Evolutionary conservation across 2,329 filamentous ascomycete species (phyloP), one percentile per base, ranked within the genome.

Genomic region (Septoria petroselini): DNA sequence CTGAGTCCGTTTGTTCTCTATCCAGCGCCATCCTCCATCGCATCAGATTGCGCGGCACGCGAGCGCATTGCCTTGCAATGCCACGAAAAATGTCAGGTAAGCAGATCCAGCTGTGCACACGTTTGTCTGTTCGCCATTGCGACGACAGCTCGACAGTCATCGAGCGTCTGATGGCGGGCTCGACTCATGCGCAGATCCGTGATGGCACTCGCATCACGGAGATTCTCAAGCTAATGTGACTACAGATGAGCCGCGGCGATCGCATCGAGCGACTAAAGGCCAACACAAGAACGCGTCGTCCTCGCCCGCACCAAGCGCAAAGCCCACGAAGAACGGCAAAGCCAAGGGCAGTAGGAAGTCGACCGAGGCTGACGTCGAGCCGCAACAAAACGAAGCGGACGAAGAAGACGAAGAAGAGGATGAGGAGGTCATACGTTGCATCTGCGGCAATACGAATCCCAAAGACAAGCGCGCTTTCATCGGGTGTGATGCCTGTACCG

Each of bases 261-360:
- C 93, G 35, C 91, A 93, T 58, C 86, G 93, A 65, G 90, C 91
- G 63, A 98, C 93, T 58, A 98, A 98, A 68, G 93, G 93, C 67
- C 91, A 96, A 64, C 90, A 97, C 71, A 95, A 95, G 71, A 86
- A 86, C 58, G 84, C 95, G 65, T 78, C 85, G 48, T 79, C 87
- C 60, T 69, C 72, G 12, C 68, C 74, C 8, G 64, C 66, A 25
- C 65, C 67, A 4, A 60, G 58, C 25, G 48, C 59, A 29, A 63
- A 70, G 54, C 50, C 50, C 38, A 29, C 27, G 18, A 48, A 42
- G 18, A 25, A 40, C 41, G 40, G 19, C 45, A 76, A 73, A 53
- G 61, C 62, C 43, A 69, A 68, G 41, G 40, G 58, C 21, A 58
- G 55, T 39, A 66, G 80, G 57, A 67, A 68, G 61, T 67, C 73